A percentile compares a stretch with the other conserved stretches of the same genome.
Conservation (phyloP, 176 grass and related monocot genomes). For the Hyparrhenia diplandra region DNA sequence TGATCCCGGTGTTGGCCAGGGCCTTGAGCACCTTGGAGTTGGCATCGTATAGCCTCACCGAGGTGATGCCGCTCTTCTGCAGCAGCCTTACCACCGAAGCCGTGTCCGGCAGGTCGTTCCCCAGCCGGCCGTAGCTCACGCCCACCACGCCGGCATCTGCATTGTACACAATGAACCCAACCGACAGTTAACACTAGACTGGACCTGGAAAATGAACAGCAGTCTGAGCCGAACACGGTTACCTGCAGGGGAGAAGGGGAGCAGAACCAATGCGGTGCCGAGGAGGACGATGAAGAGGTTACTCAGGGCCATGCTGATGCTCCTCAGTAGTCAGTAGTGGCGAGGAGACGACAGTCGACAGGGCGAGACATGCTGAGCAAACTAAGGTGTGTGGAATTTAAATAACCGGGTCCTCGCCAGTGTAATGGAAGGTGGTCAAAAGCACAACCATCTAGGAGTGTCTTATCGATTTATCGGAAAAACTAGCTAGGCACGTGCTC, state of each 20-base stretch:
- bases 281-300: not conserved
- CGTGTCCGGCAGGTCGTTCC: slow-evolving; percentile 37
- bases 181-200: not conserved
- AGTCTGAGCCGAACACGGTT: not conserved
- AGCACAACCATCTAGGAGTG: not conserved
- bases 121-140: slow-evolving; percentile 55
- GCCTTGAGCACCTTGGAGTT: slow-evolving; percentile 33
- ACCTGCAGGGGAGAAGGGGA: slow-evolving; percentile 7
- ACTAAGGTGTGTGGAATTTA: not conserved
- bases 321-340: no score
- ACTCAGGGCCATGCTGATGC: no score
- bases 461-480: not conserved
- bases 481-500: no score
- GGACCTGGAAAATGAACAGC: not conserved
- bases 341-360: no score
- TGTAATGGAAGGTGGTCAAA: not conserved
- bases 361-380: no score
- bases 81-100: slow-evolving; percentile 43
- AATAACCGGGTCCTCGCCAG: not conserved
- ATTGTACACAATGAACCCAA: not conserved
- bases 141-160: slow-evolving; percentile 47
- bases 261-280: not conserved
- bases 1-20: slow-evolving; percentile 46
- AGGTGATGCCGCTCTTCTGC: slow-evolving; percentile 34
- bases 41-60: slow-evolving; percentile 58